phyloP scores from a whole-genome alignment of 305 asterid genomes.

The Plantago rigida region DNA sequence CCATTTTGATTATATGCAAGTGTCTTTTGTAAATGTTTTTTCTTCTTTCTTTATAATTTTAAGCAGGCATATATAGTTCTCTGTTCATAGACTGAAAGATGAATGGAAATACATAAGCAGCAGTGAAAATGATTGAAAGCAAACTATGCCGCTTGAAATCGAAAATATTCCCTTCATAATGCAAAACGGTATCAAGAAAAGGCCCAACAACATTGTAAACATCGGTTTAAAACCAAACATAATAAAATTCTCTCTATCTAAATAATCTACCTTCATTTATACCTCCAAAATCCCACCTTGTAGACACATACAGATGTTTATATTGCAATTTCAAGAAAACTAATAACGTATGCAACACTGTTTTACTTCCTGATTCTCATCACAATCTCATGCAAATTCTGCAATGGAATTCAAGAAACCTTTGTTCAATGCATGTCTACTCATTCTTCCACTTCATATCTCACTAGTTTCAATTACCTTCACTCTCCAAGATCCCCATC shows the following conservation, averaged over 20 bases:
- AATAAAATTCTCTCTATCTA: too few species aligned
- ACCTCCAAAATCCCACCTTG: constrained; percentile 3
- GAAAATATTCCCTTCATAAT: not conserved
- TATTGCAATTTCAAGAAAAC: not conserved
- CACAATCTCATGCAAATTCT: constrained; percentile 15
- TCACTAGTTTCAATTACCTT: constrained; percentile 21
- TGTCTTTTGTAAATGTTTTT: too few species aligned
- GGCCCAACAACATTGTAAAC: not conserved
- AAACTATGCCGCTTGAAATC: constrained; percentile 1
- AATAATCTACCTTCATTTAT: not conserved
- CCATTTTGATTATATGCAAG: too few species aligned
- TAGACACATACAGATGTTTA: not conserved
- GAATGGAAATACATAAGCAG: not conserved
- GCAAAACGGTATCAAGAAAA: not conserved
- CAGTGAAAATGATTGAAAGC: not conserved
- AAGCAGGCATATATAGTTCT: too few species aligned
- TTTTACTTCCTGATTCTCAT: constrained; percentile 14
- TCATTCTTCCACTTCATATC: constrained; percentile 23
- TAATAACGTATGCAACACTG: constrained; percentile 9
- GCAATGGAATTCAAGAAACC: constrained; percentile 25
- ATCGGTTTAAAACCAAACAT: not conserved
- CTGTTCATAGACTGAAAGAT: too few species aligned
- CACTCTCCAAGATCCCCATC: constrained; percentile 30
- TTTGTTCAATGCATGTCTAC: constrained; percentile 34
- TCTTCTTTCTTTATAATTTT: not conserved